Conservation (phyloP, 306 rosid species). For the Cucurbita moschata region DNA sequence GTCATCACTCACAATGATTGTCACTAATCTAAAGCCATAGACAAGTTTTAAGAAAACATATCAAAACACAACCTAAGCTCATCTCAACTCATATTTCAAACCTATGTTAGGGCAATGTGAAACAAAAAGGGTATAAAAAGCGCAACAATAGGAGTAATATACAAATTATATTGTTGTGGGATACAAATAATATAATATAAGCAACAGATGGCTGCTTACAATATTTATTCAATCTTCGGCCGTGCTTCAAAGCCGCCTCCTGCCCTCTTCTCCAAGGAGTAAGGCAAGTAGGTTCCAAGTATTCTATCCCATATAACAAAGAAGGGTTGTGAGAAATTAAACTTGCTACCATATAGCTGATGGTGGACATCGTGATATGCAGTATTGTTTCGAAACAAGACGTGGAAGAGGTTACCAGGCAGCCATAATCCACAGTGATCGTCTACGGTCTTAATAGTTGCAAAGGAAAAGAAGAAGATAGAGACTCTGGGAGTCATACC, state of each 20-base stretch:
- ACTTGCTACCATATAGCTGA: slow-evolving; percentile 73
- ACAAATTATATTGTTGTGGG: slow-evolving; percentile 31
- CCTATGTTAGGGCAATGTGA: slow-evolving; percentile 17
- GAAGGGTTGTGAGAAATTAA: slow-evolving; percentile 83
- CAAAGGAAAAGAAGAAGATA: slow-evolving; percentile 65
- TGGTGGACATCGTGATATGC: slow-evolving; percentile 94
- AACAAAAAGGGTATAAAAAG: background rate
- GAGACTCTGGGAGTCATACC: slow-evolving; percentile 84
- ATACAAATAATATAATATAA: slow-evolving; percentile 32
- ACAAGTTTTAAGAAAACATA: background rate
- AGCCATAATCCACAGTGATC: slow-evolving; percentile 89
- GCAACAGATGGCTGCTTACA: background rate
- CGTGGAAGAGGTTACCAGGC: slow-evolving; percentile 66
- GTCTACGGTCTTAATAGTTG: slow-evolving; percentile 65
- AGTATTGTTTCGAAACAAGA: slow-evolving; percentile 64
- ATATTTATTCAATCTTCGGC: slow-evolving; percentile 9
- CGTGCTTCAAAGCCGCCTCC: slow-evolving; percentile 67
- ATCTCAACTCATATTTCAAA: slow-evolving; percentile 15
- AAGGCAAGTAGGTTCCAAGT: slow-evolving; percentile 77
- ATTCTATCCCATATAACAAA: slow-evolving; percentile 77
- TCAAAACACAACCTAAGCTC: slow-evolving; percentile 7
- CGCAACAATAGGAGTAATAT: slow-evolving; percentile 38
- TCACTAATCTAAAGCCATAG: background rate
- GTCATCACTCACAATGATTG: background rate
- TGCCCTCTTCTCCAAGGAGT: slow-evolving; percentile 43